phyloP scores from a whole-genome alignment of 768 basidiomycete genomes.

The Clathrus columnatus region DNA sequence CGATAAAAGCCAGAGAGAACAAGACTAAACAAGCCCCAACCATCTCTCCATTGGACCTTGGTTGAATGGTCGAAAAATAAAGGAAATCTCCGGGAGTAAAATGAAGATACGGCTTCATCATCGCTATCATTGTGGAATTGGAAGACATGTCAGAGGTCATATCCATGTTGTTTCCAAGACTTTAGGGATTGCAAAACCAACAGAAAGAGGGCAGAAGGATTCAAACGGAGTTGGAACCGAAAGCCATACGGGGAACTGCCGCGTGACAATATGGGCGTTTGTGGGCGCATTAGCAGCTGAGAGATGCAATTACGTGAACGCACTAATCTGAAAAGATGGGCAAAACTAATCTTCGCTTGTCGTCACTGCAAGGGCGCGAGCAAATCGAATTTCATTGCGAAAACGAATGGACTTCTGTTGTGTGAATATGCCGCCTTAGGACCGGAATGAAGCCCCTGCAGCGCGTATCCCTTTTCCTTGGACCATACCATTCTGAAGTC shows the following conservation, averaged over 20 bases:
- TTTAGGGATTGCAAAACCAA: neutral
- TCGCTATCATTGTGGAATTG: neutral
- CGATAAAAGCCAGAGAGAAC: neutral
- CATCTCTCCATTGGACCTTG: neutral
- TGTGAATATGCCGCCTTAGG: too few species aligned
- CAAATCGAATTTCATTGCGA: too few species aligned
- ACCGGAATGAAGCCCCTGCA: too few species aligned
- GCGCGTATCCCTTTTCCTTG: too few species aligned
- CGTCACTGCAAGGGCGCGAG: too few species aligned
- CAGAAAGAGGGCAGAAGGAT: neutral
- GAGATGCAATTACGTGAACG: neutral
- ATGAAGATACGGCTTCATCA: conserved; percentile 8
- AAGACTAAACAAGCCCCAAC: neutral
- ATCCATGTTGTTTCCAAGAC: neutral
- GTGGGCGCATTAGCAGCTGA: neutral
- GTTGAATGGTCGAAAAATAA: conserved; percentile 29
- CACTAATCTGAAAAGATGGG: neutral
- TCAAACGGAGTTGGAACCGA: neutral
- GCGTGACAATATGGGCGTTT: neutral
- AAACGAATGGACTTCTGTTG: too few species aligned
- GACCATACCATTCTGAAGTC: too few species aligned
- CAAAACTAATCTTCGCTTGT: neutral
- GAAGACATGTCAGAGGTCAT: neutral
- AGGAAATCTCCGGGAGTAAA: neutral
- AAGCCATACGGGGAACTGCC: neutral